Evolutionary conservation across 2,329 filamentous ascomycete species (phyloP).

Genomic region (Aspergillus terreus): DNA sequence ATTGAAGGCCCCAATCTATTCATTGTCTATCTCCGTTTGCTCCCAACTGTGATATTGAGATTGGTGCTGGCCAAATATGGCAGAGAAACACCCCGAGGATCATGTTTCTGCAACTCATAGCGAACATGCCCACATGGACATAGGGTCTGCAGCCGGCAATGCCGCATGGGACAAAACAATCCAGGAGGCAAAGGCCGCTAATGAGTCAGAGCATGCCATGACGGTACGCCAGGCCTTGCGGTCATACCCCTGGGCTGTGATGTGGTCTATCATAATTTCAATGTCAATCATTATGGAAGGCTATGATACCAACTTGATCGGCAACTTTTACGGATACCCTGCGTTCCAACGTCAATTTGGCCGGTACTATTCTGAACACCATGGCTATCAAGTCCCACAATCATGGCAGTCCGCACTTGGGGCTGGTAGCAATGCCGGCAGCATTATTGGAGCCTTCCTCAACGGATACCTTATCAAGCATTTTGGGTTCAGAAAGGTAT

Average conservation of each 20-base stretch:
- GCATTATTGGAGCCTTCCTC: conserved; percentile 64
- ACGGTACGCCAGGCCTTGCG: conserved; percentile 11
- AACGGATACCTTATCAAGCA: conserved; percentile 62
- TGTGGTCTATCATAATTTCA: conserved; percentile 39
- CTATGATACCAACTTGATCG: conserved; percentile 49
- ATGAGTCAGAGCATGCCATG: conserved; percentile 8
- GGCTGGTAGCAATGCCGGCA: conserved; percentile 58
- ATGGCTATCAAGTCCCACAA: conserved; percentile 46
- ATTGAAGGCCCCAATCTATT: too few species aligned
- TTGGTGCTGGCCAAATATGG: too few species aligned
- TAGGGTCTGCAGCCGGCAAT: not conserved
- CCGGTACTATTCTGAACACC: not conserved
- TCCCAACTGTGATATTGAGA: too few species aligned
- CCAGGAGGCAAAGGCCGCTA: conserved; percentile 8
- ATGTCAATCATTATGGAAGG: conserved; percentile 52
- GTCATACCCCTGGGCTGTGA: conserved; percentile 22
- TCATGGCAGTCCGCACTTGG: conserved; percentile 57
- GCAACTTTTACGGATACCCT: conserved; percentile 47
- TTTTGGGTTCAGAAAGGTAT: conserved; percentile 11
- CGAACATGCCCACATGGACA: too few species aligned
- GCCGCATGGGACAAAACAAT: not conserved
- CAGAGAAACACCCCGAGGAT: too few species aligned
- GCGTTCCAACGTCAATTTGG: conserved; percentile 40
- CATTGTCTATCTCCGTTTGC: too few species aligned
- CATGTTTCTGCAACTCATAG: too few species aligned